These are phyloP conservation scores for Hypoxylon sp. DNA, from an alignment of 2,329 filamentous ascomycete genomes.

Conservation along the genomic window DNA sequence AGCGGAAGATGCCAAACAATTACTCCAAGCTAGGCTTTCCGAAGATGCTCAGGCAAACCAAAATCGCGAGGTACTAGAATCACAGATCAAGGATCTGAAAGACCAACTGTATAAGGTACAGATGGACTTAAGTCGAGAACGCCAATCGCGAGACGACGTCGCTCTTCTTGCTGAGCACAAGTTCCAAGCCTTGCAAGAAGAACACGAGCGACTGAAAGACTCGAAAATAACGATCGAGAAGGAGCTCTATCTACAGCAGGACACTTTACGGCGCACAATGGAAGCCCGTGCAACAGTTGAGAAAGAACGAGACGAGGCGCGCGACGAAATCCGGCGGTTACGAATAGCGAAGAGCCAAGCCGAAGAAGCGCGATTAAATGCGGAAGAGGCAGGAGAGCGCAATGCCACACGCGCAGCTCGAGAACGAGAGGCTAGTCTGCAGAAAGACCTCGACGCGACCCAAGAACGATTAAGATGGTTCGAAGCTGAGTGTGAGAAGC, in stretches of 20 bases:
- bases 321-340: conserved; percentile 85
- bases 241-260: conserved; percentile 95
- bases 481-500: conserved; percentile 81
- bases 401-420: conserved; percentile 82
- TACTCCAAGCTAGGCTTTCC: conserved; percentile 89
- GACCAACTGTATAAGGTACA: conserved; percentile 86
- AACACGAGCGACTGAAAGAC: conserved; percentile 89
- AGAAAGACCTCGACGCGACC: conserved; percentile 84
- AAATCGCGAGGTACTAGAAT: conserved; percentile 85
- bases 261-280: conserved; percentile 86
- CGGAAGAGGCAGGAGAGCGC: conserved; percentile 84
- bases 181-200: conserved; percentile 83
- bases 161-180: conserved; percentile 92
- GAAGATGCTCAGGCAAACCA: conserved; percentile 89
- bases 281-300: conserved; percentile 86
- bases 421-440: conserved; percentile 83
- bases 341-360: conserved; percentile 86
- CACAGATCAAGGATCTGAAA: conserved; percentile 90
- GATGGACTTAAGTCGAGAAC: conserved; percentile 89
- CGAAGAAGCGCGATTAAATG: conserved; percentile 87
- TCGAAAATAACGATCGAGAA: conserved; percentile 98
- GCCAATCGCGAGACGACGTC: conserved; percentile 94
- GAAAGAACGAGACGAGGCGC: conserved; percentile 89
- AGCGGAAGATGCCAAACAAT: conserved; percentile 86
- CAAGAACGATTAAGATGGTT: conserved; percentile 82